Percentiles rank a stretch among this genome's conserved stretches.
phyloP scores from a whole-genome alignment of 306 rosid genomes.

The Ammopiptanthus mongolicus region DNA sequence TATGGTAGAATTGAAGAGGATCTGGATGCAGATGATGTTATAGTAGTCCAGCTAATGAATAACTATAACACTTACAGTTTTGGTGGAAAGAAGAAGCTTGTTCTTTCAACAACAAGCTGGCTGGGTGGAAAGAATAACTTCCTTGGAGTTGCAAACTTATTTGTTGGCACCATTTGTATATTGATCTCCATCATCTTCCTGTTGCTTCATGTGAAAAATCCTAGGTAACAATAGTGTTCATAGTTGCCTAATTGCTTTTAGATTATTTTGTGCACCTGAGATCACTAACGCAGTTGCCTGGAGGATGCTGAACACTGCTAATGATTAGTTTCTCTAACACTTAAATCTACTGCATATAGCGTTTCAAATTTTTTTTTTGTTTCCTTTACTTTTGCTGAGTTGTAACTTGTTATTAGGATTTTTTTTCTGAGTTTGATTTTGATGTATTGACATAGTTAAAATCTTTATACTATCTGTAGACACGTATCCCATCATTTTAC shows the following conservation, averaged over 20 bases:
- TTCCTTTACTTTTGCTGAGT: not conserved
- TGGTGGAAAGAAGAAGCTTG: slow-evolving; percentile 85
- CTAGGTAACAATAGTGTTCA: slow-evolving; percentile 48
- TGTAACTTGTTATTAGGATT: not conserved
- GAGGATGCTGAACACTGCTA: not conserved
- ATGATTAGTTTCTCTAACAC: not conserved
- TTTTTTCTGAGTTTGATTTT: not conserved
- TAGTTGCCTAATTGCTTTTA: slow-evolving; percentile 6
- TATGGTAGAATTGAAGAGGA: slow-evolving; percentile 92
- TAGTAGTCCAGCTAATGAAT: slow-evolving; percentile 59
- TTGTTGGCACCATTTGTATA: slow-evolving; percentile 65
- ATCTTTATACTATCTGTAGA: not conserved
- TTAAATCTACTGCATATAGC: not conserved
- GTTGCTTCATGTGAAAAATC: slow-evolving; percentile 69
- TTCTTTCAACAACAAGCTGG: slow-evolving; percentile 86
- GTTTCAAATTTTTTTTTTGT: not conserved
- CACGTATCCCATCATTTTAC: not conserved
- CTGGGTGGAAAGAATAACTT: slow-evolving; percentile 95
- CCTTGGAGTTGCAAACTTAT: slow-evolving; percentile 72
- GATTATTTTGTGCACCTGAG: not conserved
- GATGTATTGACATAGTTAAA: not conserved
- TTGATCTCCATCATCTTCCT: slow-evolving; percentile 63
- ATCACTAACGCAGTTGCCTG: slow-evolving; percentile 2
- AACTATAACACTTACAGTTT: slow-evolving; percentile 91
- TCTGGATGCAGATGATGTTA: slow-evolving; percentile 75